These are phyloP conservation scores for Malus hybrid DNA, from an alignment of 331 rosid genomes.

Conservation along the genomic window DNA sequence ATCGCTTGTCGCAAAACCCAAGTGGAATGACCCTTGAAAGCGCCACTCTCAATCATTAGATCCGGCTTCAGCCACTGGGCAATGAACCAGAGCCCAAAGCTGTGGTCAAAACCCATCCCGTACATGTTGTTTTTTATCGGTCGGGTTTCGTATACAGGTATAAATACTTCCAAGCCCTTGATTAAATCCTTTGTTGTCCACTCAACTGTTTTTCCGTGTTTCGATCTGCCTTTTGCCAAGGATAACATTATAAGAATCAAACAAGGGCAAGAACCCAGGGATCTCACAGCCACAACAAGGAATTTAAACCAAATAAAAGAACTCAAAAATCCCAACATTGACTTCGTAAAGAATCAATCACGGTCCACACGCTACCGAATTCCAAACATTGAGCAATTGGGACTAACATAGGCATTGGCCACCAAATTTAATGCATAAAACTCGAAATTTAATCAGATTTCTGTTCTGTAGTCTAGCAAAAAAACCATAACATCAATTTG, in stretches of 20 bases:
- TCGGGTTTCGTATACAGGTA: constrained; percentile 80
- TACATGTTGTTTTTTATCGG: constrained; percentile 81
- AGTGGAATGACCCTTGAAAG: constrained; percentile 97
- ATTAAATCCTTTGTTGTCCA: constrained; percentile 93
- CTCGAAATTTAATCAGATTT: neutral
- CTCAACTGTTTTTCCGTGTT: constrained; percentile 90
- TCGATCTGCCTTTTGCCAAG: constrained; percentile 99
- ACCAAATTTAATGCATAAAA: neutral
- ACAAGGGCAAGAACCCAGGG: constrained; percentile 7
- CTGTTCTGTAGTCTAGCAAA: neutral
- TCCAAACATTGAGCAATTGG: neutral
- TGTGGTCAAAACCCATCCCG: constrained; percentile 99
- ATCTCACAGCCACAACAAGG: neutral
- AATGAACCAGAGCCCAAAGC: constrained; percentile 99
- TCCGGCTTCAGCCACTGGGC: constrained; percentile 89
- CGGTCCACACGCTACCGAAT: too few relatives aligned
- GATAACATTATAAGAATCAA: constrained; percentile 62
- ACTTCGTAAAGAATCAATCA: neutral
- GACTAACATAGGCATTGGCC: neutral
- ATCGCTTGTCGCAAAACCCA: constrained; percentile 97
- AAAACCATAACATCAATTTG: too few relatives aligned
- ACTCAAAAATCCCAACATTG: neutral
- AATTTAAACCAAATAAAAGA: neutral
- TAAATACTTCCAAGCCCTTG: constrained; percentile 81
- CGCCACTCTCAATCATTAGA: constrained; percentile 96